A percentile compares a stretch with the other conserved stretches of the same genome.
These are phyloP conservation scores for Dioscorea dumetorum DNA, from an alignment of 106 monocot genomes.

Conservation along the genomic window DNA sequence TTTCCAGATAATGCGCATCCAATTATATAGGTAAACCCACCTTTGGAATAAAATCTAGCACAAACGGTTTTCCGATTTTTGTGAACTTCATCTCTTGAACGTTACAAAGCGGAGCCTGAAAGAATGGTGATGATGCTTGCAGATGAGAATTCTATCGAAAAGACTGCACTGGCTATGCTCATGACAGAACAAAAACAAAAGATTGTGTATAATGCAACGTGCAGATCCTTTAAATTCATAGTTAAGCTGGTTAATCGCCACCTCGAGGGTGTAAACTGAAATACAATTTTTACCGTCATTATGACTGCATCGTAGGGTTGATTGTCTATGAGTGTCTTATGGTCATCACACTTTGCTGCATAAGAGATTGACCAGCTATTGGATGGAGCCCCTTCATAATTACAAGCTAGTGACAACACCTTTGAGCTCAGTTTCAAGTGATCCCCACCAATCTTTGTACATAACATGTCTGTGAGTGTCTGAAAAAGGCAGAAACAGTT, in stretches of 20 bases:
- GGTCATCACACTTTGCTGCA: slow-evolving; percentile 24
- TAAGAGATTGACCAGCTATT: slow-evolving; percentile 68
- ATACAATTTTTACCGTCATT: slow-evolving; percentile 66
- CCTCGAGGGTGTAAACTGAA: neutral
- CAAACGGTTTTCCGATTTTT: slow-evolving; percentile 45
- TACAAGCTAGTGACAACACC: slow-evolving; percentile 78
- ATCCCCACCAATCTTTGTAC: slow-evolving; percentile 47
- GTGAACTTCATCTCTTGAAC: slow-evolving; percentile 84
- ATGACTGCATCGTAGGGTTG: slow-evolving; percentile 87
- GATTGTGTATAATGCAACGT: too few species aligned
- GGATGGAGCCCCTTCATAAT: slow-evolving; percentile 29
- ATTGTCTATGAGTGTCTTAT: slow-evolving; percentile 15
- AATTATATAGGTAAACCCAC: slow-evolving; percentile 15
- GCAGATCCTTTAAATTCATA: too few species aligned
- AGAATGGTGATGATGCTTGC: slow-evolving; percentile 2
- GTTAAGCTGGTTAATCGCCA: too few species aligned
- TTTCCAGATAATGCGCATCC: neutral
- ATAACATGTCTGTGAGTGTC: slow-evolving; percentile 60
- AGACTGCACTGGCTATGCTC: too few species aligned
- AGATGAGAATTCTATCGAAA: neutral
- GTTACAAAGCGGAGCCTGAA: slow-evolving; percentile 78
- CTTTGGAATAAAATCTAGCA: slow-evolving; percentile 87
- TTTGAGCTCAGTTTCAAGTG: slow-evolving; percentile 58
- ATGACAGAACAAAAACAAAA: too few species aligned
- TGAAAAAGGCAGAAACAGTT: slow-evolving; percentile 18